A percentile compares a stretch with the other conserved stretches of the same genome.
Evolutionary conservation across 192 early-diverging fungal species (phyloP).

Genomic region (Allomyces javanicus): DNA sequence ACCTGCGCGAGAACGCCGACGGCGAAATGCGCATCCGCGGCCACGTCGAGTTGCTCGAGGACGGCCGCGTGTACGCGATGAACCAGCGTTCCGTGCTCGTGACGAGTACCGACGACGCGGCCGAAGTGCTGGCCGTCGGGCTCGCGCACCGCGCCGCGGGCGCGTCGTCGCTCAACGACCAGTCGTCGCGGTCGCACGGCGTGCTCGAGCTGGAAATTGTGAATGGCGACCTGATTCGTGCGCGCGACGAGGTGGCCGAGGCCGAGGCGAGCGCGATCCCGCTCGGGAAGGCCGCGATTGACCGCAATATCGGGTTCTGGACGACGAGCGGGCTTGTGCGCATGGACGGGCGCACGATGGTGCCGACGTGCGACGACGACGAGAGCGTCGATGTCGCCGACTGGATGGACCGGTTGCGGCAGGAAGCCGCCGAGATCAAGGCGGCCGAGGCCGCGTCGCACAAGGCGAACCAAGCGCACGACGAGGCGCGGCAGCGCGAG

Average conservation of each 20-base stretch:
- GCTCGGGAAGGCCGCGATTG: too few species aligned
- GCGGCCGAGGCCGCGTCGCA: too few species aligned
- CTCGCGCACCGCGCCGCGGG: background rate
- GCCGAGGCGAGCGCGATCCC: too few species aligned
- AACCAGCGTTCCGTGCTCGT: background rate
- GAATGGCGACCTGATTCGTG: background rate
- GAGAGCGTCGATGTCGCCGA: background rate
- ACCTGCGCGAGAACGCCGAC: background rate
- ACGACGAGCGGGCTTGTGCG: too few species aligned
- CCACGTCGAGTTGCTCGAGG: background rate
- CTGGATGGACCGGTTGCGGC: background rate
- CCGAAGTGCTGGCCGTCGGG: background rate
- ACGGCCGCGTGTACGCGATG: too few species aligned
- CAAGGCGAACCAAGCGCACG: background rate
- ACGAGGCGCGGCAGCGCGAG: background rate
- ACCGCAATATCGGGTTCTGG: too few species aligned
- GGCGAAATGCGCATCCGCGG: background rate
- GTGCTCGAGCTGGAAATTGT: conserved; percentile 1
- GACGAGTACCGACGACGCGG: background rate
- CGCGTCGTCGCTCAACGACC: background rate
- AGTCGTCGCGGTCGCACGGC: conserved; percentile 5
- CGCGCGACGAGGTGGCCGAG: background rate
- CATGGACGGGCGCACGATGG: background rate
- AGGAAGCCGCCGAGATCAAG: background rate
- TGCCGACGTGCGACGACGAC: conserved; percentile 1